These are phyloP conservation scores for Phytophthora fragariaefolia DNA, from an alignment of 352 stramenopile genomes.

Conservation along the genomic window DNA sequence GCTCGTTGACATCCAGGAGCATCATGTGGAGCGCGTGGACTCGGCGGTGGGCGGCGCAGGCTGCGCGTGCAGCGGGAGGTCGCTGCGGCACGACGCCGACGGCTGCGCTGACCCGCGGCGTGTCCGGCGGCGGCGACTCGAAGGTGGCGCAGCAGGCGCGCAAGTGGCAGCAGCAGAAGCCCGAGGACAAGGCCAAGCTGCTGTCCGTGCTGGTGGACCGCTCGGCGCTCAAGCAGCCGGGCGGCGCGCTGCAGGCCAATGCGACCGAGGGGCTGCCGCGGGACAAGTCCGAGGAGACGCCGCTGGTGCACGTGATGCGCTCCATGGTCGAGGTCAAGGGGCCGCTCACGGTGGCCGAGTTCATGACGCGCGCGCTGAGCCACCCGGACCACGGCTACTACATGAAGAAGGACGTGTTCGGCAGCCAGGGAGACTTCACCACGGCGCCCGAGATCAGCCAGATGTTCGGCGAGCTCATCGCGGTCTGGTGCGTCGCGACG, in stretches of 20 bases:
- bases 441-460: constrained; percentile 94
- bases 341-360: constrained; percentile 95
- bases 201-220: constrained; percentile 72
- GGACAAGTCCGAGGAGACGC: constrained; percentile 72
- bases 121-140: constrained; percentile 8
- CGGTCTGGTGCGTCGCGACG: constrained; percentile 92
- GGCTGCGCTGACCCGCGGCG: constrained; percentile 7
- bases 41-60: constrained; percentile 16
- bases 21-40: constrained; percentile 34
- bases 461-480: constrained; percentile 94
- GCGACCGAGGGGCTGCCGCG: constrained; percentile 31
- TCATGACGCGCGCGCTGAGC: constrained; percentile 92
- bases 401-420: constrained; percentile 94
- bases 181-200: constrained; percentile 59
- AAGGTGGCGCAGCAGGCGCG: constrained; percentile 50
- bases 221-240: constrained; percentile 72
- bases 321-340: constrained; percentile 93
- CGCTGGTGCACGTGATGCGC: constrained; percentile 79
- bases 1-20: background rate
- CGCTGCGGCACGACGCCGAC: no score
- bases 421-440: constrained; percentile 92
- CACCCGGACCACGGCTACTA: constrained; percentile 96
- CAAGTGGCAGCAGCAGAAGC: constrained; percentile 66
- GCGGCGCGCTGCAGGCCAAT: constrained; percentile 31
- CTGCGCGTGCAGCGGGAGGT: no score